Evolutionary conservation across 148 eudicot genomes (phyloP).

Genomic region (Linanthus parryae): DNA sequence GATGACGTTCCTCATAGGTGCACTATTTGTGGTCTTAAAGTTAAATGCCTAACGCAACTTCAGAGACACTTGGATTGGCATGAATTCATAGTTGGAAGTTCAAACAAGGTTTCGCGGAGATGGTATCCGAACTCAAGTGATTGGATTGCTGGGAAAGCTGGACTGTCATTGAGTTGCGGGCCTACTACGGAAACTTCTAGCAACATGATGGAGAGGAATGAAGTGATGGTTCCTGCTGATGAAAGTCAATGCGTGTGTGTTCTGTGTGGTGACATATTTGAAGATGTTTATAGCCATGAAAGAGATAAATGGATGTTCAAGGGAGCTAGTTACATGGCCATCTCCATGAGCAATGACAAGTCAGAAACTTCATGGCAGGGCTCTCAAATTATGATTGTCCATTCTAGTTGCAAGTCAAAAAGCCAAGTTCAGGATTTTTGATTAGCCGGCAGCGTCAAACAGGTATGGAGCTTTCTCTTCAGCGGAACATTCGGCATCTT

Average conservation of each 20-base stretch:
- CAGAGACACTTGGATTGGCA: slow-evolving; percentile 92
- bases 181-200: slow-evolving; percentile 12
- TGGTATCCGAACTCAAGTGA: slow-evolving; percentile 60
- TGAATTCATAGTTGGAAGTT: slow-evolving; percentile 23
- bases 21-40: slow-evolving; percentile 59
- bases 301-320: slow-evolving; percentile 85
- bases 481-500: no score
- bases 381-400: slow-evolving; percentile 53
- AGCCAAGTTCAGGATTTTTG: slow-evolving; percentile 45
- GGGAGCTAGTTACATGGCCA: slow-evolving; percentile 59
- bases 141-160: slow-evolving; percentile 53
- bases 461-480: no score
- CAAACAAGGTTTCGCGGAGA: slow-evolving; percentile 37
- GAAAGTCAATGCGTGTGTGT: slow-evolving; percentile 84
- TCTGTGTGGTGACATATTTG: slow-evolving; percentile 90
- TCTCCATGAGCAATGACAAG: slow-evolving; percentile 22
- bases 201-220: slow-evolving; percentile 17
- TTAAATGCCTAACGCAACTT: slow-evolving; percentile 53
- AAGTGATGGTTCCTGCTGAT: slow-evolving; percentile 77
- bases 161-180: slow-evolving; percentile 22
- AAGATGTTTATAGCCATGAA: slow-evolving; percentile 62
- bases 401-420: slow-evolving; percentile 60
- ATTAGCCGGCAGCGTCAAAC: slow-evolving; percentile 35
- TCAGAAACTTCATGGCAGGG: slow-evolving; percentile 25
- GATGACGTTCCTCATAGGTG: slow-evolving; percentile 65